phyloP scores from a whole-genome alignment of 2,329 filamentous ascomycete species.

The Neurospora crassa region DNA sequence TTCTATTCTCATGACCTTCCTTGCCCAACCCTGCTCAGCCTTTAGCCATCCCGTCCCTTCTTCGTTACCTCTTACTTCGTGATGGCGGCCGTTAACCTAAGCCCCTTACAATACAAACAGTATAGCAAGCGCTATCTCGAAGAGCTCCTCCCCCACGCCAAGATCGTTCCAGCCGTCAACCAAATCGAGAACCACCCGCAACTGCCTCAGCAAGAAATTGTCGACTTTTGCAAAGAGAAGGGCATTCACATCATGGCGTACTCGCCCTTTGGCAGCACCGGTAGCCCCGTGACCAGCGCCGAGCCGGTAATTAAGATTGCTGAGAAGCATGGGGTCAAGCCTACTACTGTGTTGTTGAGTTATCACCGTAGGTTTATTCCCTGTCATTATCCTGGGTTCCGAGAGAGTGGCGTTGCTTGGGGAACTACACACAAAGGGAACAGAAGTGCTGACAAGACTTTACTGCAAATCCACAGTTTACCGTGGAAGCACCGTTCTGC shows the following conservation, averaged over 20 bases:
- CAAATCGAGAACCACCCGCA: conserved; percentile 68
- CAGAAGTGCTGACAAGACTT: neutral
- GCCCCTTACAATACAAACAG: conserved; percentile 18
- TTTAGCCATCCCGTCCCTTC: neutral
- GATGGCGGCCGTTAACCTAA: neutral
- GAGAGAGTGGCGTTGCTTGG: neutral
- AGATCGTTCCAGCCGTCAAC: conserved; percentile 55
- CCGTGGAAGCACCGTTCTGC: conserved; percentile 59
- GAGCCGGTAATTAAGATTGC: conserved; percentile 55
- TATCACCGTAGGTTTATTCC: conserved; percentile 51
- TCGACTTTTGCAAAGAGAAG: conserved; percentile 57
- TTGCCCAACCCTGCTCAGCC: neutral
- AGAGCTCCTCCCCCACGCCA: conserved; percentile 39
- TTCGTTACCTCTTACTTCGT: neutral
- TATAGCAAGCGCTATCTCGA: conserved; percentile 48
- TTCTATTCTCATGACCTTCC: neutral
- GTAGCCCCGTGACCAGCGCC: conserved; percentile 53
- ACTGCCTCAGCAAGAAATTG: conserved; percentile 62
- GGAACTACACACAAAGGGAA: neutral
- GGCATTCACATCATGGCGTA: conserved; percentile 67
- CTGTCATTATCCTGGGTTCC: neutral
- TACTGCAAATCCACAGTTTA: conserved; percentile 38
- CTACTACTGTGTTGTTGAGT: conserved; percentile 58
- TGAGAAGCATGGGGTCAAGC: conserved; percentile 50
- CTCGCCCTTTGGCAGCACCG: conserved; percentile 55